These are phyloP conservation scores for Coleophoma cylindrospora DNA, from an alignment of 2,329 filamentous ascomycete genomes.

Conservation along the genomic window DNA sequence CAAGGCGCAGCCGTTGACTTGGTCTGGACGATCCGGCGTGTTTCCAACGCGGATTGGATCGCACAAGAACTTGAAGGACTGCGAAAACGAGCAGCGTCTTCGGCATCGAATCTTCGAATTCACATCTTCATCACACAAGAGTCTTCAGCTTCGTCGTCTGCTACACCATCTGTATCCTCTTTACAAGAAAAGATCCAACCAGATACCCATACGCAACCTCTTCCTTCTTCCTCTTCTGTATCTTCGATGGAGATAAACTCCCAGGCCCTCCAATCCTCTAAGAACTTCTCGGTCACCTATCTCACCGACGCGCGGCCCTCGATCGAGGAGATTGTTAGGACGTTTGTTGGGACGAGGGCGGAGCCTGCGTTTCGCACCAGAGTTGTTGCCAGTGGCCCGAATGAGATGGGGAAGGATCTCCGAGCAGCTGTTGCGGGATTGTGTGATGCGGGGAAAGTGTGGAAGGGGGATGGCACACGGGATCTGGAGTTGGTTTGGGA, in stretches of 20 bases:
- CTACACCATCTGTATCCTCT: not conserved
- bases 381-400: slow-evolving; percentile 57
- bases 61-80: slow-evolving; percentile 44
- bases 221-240: slow-evolving; percentile 1
- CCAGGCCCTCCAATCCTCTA: not conserved
- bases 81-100: slow-evolving; percentile 34
- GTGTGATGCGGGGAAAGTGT: slow-evolving; percentile 49
- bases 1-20: slow-evolving; percentile 41
- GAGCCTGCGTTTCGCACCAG: slow-evolving; percentile 39
- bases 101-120: slow-evolving; percentile 40
- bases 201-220: not conserved
- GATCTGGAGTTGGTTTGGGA: slow-evolving; percentile 55
- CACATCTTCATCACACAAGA: slow-evolving; percentile 51
- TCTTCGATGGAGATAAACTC: not conserved
- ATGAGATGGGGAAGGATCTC: slow-evolving; percentile 54
- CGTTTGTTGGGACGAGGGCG: slow-evolving; percentile 42
- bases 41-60: slow-evolving; percentile 53
- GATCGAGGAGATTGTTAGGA: slow-evolving; percentile 37
- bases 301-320: slow-evolving; percentile 33
- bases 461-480: slow-evolving; percentile 50
- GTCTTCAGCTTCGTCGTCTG: slow-evolving; percentile 21
- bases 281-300: slow-evolving; percentile 4
- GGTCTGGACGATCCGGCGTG: slow-evolving; percentile 58
- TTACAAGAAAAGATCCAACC: slow-evolving; percentile 1
- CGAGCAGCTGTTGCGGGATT: slow-evolving; percentile 45